Evolutionary conservation across 2,329 filamentous ascomycete genomes (phyloP).

Genomic region (Fusarium pilosicola): DNA sequence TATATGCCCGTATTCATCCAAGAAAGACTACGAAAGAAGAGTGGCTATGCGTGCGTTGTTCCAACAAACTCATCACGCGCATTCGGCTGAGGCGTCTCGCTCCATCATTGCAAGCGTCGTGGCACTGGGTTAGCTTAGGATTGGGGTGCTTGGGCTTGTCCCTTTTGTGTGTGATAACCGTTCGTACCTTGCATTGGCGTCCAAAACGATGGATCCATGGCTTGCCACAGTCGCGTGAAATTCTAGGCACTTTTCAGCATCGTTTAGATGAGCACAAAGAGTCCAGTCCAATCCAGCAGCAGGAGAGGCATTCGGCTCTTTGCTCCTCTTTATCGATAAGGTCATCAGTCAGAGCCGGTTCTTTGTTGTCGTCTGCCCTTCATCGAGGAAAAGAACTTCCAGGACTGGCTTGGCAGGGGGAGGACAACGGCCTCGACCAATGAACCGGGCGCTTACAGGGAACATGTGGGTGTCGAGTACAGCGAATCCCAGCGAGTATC

Average conservation of each 20-base stretch:
- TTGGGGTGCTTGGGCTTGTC: conserved; percentile 8
- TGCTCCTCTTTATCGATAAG: conserved; percentile 28
- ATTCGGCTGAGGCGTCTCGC: conserved; percentile 29
- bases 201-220: neutral
- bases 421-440: conserved; percentile 31
- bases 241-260: conserved; percentile 27
- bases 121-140: conserved; percentile 16
- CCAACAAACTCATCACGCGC: conserved; percentile 19
- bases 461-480: neutral
- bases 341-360: neutral
- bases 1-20: conserved; percentile 1
- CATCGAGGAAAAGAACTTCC: conserved; percentile 12
- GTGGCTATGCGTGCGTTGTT: conserved; percentile 14
- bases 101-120: conserved; percentile 30
- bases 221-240: conserved; percentile 27
- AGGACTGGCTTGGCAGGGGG: conserved; percentile 41
- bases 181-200: conserved; percentile 40
- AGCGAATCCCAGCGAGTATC: conserved; percentile 31
- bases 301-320: neutral
- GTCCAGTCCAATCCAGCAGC: conserved; percentile 30
- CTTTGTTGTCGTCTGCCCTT: conserved; percentile 16
- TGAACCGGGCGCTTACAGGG: conserved; percentile 34
- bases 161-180: conserved; percentile 30
- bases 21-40: neutral
- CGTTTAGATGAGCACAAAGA: conserved; percentile 28